A percentile compares a stretch with the other conserved stretches of the same genome.
These are phyloP conservation scores for Globisporangium irregulare DNA, from an alignment of 352 stramenopile species.

Conservation along the genomic window DNA sequence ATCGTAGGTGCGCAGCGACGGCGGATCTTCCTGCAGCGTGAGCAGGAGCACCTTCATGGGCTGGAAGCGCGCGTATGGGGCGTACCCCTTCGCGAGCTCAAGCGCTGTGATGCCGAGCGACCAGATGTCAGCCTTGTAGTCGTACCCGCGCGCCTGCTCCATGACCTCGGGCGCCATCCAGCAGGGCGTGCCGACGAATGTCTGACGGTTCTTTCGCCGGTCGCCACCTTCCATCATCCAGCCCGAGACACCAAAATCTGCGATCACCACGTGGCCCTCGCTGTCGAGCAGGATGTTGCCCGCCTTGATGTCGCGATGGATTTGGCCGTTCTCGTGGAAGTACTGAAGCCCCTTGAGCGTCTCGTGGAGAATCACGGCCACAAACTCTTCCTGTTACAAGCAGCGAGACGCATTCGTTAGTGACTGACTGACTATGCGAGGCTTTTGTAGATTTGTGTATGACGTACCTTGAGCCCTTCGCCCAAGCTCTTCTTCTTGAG, in stretches of 20 bases:
- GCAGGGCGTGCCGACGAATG: conserved; percentile 98
- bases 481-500: conserved; percentile 89
- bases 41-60: conserved; percentile 98
- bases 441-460: neutral
- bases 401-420: neutral
- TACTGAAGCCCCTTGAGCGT: conserved; percentile 97
- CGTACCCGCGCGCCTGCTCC: conserved; percentile 88
- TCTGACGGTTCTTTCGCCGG: conserved; percentile 93
- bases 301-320: conserved; percentile 98
- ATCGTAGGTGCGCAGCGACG: conserved; percentile 88
- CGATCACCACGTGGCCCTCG: conserved; percentile 95
- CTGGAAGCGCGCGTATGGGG: conserved; percentile 97
- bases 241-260: conserved; percentile 98
- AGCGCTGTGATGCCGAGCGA: conserved; percentile 98
- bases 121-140: conserved; percentile 99
- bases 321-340: conserved; percentile 98
- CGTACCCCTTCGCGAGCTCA: conserved; percentile 98
- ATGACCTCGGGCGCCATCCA: conserved; percentile 96
- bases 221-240: conserved; percentile 97
- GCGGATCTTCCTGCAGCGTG: conserved; percentile 96
- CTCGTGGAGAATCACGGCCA: conserved; percentile 97
- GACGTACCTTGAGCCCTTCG: conserved; percentile 71
- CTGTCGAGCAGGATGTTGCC: conserved; percentile 96
- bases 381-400: conserved; percentile 84
- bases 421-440: neutral